Base-by-base conservation (phyloP, 805 yeast species). In the Candida dendrica region DNA sequence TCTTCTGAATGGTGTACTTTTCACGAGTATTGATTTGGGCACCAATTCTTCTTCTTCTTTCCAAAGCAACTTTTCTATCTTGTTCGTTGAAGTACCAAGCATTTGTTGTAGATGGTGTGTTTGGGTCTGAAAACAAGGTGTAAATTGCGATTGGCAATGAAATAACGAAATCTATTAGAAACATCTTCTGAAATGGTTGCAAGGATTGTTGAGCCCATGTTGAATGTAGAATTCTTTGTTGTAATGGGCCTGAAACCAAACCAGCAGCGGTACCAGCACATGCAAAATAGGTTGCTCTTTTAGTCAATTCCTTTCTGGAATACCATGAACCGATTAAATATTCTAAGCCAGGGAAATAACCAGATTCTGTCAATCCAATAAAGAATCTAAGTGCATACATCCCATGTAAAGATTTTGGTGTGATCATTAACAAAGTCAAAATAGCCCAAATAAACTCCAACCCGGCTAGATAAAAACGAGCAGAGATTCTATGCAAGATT, bases 311-410 rank as follows among this genome's bases (percentile, higher is more conserved):
- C 2, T 39, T 38, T 7, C 56, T 51, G 22, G 52, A 44, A 42
- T 60, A 63, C 54, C 61, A 61, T 6, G 59, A 52, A 1, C 66
- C 66, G 50, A 57, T 58, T 15, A 68, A 52, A 42, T 65, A 68
- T 42, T 67, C 69, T 44, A 71, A 52, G 17, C 72, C 71, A 3
- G 75, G 74, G 48, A 70, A 70, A 44, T 63, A 69, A 0, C 73
- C 74, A 7, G 67, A 52, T 41, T 71, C 75, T 6, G 57, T 43
- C 16, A 71, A 50, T 0, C 75, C 77, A 16, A 66, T 45, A 7
- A 65, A 44, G 38, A 69, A 68, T 20, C 59, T 45, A 14, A 61
- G 36, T 2, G 51, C 59, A 36, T 63, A 62, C 10, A 63, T 37
- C 1, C 53, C 51, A 5, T 44, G 37, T 37, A 55, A 48, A 24